Base-by-base conservation (phyloP, 108 stramenopile species). In the Cylindrotheca closterium region DNA sequence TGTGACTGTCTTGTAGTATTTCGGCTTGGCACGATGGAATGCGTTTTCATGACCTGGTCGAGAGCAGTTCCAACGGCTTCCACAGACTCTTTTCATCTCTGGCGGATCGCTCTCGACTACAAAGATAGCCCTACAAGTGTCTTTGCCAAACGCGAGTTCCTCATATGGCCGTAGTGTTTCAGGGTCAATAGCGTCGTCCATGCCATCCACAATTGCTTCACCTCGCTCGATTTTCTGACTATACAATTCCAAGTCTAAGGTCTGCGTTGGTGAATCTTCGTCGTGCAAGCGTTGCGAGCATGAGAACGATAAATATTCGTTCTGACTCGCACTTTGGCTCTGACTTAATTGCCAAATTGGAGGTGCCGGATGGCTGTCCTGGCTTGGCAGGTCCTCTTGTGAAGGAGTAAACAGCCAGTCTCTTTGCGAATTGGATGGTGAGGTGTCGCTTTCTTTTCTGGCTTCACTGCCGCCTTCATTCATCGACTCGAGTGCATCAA, bases 211-310 rank as follows among this genome's bases (percentile, higher is more conserved):
- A n/a, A 88, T 52, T 0, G 68, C 55, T 25, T 84, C 80, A 21
- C 84, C 82, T 4, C 69, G 74, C 5, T 91, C 89, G 17, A 91
- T 72, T n/a, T 72, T 50, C 25, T 85, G 82, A 25, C 85, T 85
- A 29, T 77, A 76, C 27, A 45, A 48, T 15, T 26, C 66, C 0
- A 51, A 24, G 31, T 74, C 48, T 1, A 32, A 17, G 1, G 45
- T 51, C 22, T 23, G 3, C 5, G 55, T 22, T 3, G 56, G 33
- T 33, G 48, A 24, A 26, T 24, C 32, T 54, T 63, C 56, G 17
- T 50, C 21, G 30, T 71, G 70, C 49, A 71, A 47, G 26, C 63
- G 62, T 71, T 71, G 70, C 3, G 70, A 62, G n/a, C 51, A 71
- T 7, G 61, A 53, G 28, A 61, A 71, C 31, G 70, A 71, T 15